Evolutionary conservation across 345 rosid species (phyloP).

Genomic region (Excoecaria cochinchinensis): DNA sequence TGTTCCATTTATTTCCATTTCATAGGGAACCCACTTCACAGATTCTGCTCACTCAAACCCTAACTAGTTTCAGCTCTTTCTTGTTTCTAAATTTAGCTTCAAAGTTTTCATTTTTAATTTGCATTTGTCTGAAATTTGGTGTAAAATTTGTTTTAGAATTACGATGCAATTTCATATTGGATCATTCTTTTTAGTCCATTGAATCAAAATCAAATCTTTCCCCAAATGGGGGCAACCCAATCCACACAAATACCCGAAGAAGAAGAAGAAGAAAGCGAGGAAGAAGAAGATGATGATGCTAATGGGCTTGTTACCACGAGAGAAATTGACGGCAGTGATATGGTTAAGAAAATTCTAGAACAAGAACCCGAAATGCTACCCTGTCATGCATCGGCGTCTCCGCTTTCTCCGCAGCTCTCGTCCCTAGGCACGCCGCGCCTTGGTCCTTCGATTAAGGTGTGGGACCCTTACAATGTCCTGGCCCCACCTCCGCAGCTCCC

Average conservation of each 20-base stretch:
- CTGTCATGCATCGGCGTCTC: constrained; percentile 86
- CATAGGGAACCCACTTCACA: not conserved
- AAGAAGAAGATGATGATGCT: constrained; percentile 37
- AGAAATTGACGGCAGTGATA: constrained; percentile 29
- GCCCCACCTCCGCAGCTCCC: constrained; percentile 67
- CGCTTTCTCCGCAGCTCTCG: constrained; percentile 88
- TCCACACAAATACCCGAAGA: constrained; percentile 48
- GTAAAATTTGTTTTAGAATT: not conserved
- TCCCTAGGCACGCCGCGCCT: constrained; percentile 83
- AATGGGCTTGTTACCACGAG: constrained; percentile 23
- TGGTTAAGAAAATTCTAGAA: constrained; percentile 79
- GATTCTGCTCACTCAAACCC: not conserved
- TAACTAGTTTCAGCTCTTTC: not conserved
- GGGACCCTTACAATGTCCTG: constrained; percentile 96
- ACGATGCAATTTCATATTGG: constrained; percentile 1
- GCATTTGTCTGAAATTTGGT: not conserved
- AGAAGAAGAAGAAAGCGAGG: constrained; percentile 43
- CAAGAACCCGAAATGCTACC: constrained; percentile 94
- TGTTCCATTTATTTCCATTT: not conserved
- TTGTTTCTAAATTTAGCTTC: not conserved
- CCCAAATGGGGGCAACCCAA: constrained; percentile 64
- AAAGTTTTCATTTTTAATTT: not conserved
- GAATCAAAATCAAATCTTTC: not conserved
- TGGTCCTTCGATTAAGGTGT: constrained; percentile 87
- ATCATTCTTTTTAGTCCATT: not conserved